Evolutionary conservation across 2,329 filamentous ascomycete species (phyloP).

Genomic region (Claviceps arundinis): DNA sequence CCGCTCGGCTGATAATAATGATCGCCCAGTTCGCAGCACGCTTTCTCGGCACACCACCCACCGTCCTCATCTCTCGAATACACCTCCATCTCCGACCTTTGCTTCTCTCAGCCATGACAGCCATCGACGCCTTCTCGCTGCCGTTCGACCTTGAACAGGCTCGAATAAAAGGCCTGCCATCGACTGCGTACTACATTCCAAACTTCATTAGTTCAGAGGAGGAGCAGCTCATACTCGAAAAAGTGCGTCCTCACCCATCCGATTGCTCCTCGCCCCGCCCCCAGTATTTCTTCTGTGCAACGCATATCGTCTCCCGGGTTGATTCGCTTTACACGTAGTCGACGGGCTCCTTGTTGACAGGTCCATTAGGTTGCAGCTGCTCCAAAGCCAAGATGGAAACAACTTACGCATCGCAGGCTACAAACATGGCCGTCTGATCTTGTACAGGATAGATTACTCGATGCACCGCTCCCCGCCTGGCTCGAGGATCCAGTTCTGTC

Average conservation of each 20-base stretch:
- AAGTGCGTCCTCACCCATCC: slow-evolving; percentile 34
- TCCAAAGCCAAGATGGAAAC: slow-evolving; percentile 70
- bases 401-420: slow-evolving; percentile 75
- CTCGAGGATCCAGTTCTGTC: slow-evolving; percentile 56
- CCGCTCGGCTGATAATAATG: not conserved
- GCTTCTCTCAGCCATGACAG: slow-evolving; percentile 1
- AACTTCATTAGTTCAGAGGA: slow-evolving; percentile 70
- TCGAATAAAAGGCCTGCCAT: slow-evolving; percentile 42
- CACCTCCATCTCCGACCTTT: not conserved
- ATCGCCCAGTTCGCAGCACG: not conserved
- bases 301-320: not conserved
- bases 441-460: slow-evolving; percentile 63
- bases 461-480: slow-evolving; percentile 61
- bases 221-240: slow-evolving; percentile 56
- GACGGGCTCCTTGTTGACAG: not conserved
- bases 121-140: slow-evolving; percentile 16
- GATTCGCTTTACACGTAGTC: not conserved
- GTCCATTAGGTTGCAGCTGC: slow-evolving; percentile 40
- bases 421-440: slow-evolving; percentile 84
- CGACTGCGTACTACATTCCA: slow-evolving; percentile 68
- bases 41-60: not conserved
- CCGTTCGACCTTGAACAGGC: slow-evolving; percentile 37
- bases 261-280: not conserved
- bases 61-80: not conserved
- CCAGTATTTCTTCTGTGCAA: not conserved